Conservation (phyloP, 1,284 basidiomycete genomes). For the Cystobasidiaceae sp. region DNA sequence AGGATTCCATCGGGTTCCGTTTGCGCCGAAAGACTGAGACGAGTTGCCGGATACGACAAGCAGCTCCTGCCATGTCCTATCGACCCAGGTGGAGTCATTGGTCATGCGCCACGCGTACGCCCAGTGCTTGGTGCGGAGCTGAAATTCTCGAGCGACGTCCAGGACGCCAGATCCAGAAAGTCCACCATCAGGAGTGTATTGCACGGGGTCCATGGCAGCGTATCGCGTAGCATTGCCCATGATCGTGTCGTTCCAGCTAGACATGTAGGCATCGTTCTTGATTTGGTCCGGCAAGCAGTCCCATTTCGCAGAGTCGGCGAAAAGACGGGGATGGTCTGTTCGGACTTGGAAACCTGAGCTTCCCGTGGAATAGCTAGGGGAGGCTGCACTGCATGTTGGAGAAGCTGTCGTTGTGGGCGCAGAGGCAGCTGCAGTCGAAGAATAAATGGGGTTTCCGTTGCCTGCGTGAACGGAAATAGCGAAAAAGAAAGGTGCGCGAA, state of each 20-base stretch:
- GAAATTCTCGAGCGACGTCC: constrained; percentile 83
- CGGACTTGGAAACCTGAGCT: constrained; percentile 61
- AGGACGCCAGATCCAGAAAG: constrained; percentile 73
- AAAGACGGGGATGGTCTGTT: constrained; percentile 77
- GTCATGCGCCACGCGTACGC: constrained; percentile 86
- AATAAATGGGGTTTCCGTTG: constrained; percentile 43
- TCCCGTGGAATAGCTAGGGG: constrained; percentile 51
- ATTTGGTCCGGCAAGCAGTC: constrained; percentile 71
- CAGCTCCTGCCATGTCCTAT: constrained; percentile 77
- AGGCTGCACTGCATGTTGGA: constrained; percentile 21
- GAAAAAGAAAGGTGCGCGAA: not conserved
- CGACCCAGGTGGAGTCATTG: constrained; percentile 78
- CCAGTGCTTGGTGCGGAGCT: constrained; percentile 85
- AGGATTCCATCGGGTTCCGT: constrained; percentile 46
- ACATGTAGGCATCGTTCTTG: constrained; percentile 74
- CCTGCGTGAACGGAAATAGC: not conserved
- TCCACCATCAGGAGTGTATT: constrained; percentile 68
- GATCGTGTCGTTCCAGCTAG: constrained; percentile 85
- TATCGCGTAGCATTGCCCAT: constrained; percentile 78
- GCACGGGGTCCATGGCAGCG: constrained; percentile 49
- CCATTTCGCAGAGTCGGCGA: constrained; percentile 92
- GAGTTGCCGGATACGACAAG: constrained; percentile 60
- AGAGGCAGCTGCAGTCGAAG: constrained; percentile 64
- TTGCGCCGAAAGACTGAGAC: constrained; percentile 60
- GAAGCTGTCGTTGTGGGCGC: constrained; percentile 60